Conservation (phyloP, 1,284 basidiomycete species). For the Phaffia rhodozyma region DNA sequence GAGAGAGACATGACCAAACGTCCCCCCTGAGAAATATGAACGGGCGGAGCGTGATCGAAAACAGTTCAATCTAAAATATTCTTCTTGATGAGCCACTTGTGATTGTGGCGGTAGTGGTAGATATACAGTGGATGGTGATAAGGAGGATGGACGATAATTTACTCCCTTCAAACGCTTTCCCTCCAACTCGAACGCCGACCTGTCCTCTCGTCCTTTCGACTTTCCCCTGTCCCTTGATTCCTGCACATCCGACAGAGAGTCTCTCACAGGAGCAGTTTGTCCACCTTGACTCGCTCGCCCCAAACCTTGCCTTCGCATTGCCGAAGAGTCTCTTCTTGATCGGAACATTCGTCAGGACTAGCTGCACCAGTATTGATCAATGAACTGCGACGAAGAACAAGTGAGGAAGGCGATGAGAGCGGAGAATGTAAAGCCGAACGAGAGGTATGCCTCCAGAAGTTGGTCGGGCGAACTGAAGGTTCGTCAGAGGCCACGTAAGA, state of each 20-base stretch:
- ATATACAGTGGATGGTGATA: not conserved
- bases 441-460: conserved; percentile 16
- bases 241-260: too few species aligned
- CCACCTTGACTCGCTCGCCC: conserved; percentile 11
- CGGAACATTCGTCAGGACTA: conserved; percentile 12
- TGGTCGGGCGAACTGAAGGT: conserved; percentile 13
- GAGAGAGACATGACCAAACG: too few species aligned
- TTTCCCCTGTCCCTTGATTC: too few species aligned
- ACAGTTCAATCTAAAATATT: too few species aligned
- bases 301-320: conserved; percentile 16
- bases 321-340: conserved; percentile 8
- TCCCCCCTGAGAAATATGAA: too few species aligned
- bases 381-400: conserved; percentile 10
- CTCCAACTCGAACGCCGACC: not conserved
- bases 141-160: too few species aligned
- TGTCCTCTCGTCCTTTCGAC: too few species aligned
- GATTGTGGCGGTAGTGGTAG: too few species aligned
- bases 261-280: conserved; percentile 11
- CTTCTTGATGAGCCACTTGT: too few species aligned
- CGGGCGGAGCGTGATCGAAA: too few species aligned
- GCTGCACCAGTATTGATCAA: conserved; percentile 17
- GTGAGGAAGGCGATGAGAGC: conserved; percentile 8
- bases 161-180: not conserved
- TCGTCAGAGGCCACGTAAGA: too few species aligned
- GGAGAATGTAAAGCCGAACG: conserved; percentile 15